These are phyloP conservation scores for Axilococcus clingmanii DNA, from an alignment of 139 green algal species.

Conservation along the genomic window DNA sequence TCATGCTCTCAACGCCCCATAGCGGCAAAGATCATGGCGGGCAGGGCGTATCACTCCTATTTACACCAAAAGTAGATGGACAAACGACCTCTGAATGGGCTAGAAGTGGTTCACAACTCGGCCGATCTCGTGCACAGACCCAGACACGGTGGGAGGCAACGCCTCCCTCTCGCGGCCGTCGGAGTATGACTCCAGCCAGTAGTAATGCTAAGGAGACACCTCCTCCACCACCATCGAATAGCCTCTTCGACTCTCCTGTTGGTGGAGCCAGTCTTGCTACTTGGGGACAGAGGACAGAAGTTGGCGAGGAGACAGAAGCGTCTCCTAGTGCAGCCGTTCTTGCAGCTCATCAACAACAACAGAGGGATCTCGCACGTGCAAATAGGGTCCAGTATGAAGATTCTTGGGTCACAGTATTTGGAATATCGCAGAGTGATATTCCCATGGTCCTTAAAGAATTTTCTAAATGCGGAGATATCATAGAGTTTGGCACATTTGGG, in stretches of 20 bases:
- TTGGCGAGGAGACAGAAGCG: neutral
- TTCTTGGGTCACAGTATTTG: constrained; percentile 45
- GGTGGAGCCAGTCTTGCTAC: neutral
- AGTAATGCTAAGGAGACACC: constrained; percentile 21
- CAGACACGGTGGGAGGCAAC: constrained; percentile 3
- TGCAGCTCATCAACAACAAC: constrained; percentile 2
- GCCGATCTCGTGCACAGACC: neutral
- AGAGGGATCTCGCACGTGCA: neutral
- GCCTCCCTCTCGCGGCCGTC: constrained; percentile 15
- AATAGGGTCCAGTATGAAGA: constrained; percentile 13
- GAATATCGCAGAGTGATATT: constrained; percentile 21
- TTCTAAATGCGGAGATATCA: constrained; percentile 27
- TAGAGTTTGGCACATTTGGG: constrained; percentile 31
- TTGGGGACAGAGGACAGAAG: neutral
- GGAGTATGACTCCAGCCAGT: constrained; percentile 35
- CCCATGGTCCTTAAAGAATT: constrained; percentile 33
- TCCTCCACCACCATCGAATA: constrained; percentile 22
- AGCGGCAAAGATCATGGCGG: too few relatives aligned
- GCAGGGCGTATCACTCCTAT: too few relatives aligned
- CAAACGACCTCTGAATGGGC: too few relatives aligned
- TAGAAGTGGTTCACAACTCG: neutral
- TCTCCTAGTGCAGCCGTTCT: neutral
- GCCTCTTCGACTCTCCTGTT: constrained; percentile 21
- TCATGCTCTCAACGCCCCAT: too few relatives aligned
- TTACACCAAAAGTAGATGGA: too few relatives aligned